A percentile compares a stretch with the other conserved stretches of the same genome.
Conservation (phyloP, 768 basidiomycete genomes). For the Auricularia sp. region DNA sequence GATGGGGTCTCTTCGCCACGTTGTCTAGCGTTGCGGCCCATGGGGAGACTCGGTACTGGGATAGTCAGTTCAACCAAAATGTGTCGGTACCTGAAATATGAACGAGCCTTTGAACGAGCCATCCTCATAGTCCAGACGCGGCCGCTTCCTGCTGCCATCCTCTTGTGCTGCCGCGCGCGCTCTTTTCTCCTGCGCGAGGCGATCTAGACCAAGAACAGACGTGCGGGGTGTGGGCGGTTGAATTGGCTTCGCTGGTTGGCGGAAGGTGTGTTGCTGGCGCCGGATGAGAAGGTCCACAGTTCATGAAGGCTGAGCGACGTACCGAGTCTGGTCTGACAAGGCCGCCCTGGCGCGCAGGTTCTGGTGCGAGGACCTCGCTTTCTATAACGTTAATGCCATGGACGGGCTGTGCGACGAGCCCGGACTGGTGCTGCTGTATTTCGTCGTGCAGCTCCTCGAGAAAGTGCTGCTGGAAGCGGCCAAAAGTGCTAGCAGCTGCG, state of each 20-base stretch:
- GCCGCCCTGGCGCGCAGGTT: constrained; percentile 67
- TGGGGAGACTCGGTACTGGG: constrained; percentile 71
- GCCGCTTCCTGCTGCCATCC: constrained; percentile 54
- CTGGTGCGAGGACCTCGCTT: constrained; percentile 77
- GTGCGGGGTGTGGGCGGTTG: constrained; percentile 70
- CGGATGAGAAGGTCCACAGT: neutral
- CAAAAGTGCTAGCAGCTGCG: constrained; percentile 69
- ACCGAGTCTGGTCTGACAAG: constrained; percentile 60
- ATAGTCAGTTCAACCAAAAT: neutral
- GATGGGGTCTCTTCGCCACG: constrained; percentile 88
- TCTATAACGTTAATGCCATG: constrained; percentile 71
- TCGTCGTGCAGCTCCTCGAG: constrained; percentile 71
- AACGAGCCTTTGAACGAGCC: constrained; percentile 78
- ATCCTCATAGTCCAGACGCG: constrained; percentile 48
- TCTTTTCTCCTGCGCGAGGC: constrained; percentile 81
- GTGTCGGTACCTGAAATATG: neutral
- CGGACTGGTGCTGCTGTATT: constrained; percentile 57
- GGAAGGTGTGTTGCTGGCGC: constrained; percentile 68
- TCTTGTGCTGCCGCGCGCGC: constrained; percentile 36
- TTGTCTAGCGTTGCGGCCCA: constrained; percentile 54
- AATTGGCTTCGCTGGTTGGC: constrained; percentile 58
- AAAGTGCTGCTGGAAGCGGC: constrained; percentile 75
- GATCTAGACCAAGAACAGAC: constrained; percentile 81
- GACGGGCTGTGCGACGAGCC: constrained; percentile 42
- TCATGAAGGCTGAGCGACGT: constrained; percentile 14